These are phyloP conservation scores for Botryotinia narcissicola DNA, from an alignment of 2,329 filamentous ascomycete genomes.

Conservation along the genomic window DNA sequence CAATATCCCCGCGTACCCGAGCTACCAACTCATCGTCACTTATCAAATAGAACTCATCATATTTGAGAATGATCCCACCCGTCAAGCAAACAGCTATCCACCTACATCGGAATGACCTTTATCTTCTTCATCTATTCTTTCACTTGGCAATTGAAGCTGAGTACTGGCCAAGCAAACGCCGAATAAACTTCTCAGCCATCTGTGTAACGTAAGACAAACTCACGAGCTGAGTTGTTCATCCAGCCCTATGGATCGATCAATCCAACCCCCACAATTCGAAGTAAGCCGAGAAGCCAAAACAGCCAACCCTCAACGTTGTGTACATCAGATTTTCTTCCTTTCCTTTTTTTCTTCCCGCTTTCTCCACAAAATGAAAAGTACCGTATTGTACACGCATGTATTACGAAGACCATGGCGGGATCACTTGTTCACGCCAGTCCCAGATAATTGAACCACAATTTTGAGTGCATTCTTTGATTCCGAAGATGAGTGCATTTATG, in stretches of 20 bases:
- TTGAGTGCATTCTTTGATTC: neutral
- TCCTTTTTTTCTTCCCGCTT: neutral
- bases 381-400: neutral
- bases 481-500: slow-evolving; percentile 3
- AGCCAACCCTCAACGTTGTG: slow-evolving; percentile 7
- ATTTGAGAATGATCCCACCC: neutral
- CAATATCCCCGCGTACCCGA: neutral
- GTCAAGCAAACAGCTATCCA: neutral
- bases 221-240: neutral
- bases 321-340: neutral
- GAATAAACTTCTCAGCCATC: neutral
- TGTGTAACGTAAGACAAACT: slow-evolving; percentile 6
- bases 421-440: slow-evolving; percentile 14
- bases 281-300: neutral
- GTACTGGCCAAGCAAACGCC: neutral
- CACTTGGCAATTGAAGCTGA: neutral
- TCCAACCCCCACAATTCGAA: neutral
- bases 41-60: slow-evolving; percentile 1
- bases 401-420: slow-evolving; percentile 1
- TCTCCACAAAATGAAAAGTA: neutral
- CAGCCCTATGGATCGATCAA: slow-evolving; percentile 9
- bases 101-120: neutral
- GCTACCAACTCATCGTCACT: neutral
- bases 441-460: neutral
- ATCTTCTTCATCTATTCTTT: slow-evolving; percentile 6